Conservation (phyloP, 345 rosid species). For the Aquilaria yunnanensis region DNA sequence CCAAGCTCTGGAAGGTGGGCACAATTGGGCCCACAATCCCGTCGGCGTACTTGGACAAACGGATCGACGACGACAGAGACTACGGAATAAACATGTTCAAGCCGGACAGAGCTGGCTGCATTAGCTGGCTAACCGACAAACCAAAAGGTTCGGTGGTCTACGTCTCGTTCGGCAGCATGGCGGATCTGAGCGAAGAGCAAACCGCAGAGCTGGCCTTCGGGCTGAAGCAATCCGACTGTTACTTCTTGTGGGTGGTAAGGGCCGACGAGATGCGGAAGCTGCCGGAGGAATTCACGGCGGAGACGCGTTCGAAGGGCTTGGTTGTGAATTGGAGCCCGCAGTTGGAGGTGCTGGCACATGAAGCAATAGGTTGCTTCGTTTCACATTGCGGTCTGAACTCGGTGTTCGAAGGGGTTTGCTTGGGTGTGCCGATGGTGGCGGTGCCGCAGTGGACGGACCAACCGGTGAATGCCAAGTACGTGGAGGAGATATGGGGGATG, state of each 20-base stretch:
- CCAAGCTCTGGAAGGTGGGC: constrained; percentile 11
- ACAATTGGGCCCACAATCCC: constrained; percentile 50
- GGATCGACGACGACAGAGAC: constrained; percentile 40
- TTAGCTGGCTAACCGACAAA: constrained; percentile 39
- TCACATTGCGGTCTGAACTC: constrained; percentile 20
- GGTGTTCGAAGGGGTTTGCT: constrained; percentile 2
- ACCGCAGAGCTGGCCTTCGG: constrained; percentile 45
- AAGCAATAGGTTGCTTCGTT: constrained; percentile 9
- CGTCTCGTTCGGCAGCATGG: constrained; percentile 43
- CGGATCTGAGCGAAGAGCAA: constrained; percentile 33
- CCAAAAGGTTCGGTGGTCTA: constrained; percentile 39
- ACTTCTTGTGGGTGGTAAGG: constrained; percentile 54
- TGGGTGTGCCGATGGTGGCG: constrained; percentile 10
- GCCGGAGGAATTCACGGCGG: constrained; percentile 27
- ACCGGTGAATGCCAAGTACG: constrained; percentile 15
- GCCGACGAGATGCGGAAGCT: constrained; percentile 39
- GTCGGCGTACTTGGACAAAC: constrained; percentile 38
- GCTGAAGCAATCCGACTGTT: constrained; percentile 20
- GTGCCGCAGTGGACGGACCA: constrained; percentile 14
- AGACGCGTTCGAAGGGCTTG: constrained; percentile 11
- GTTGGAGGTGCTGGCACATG: constrained; percentile 14
- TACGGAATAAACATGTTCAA: constrained; percentile 39
- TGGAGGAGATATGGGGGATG: constrained; percentile 23
- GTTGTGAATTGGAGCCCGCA: constrained; percentile 15
- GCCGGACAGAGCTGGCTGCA: constrained; percentile 21